These are phyloP conservation scores for Beauveria pseudobassiana DNA, from an alignment of 2,329 filamentous ascomycete genomes.

Conservation along the genomic window DNA sequence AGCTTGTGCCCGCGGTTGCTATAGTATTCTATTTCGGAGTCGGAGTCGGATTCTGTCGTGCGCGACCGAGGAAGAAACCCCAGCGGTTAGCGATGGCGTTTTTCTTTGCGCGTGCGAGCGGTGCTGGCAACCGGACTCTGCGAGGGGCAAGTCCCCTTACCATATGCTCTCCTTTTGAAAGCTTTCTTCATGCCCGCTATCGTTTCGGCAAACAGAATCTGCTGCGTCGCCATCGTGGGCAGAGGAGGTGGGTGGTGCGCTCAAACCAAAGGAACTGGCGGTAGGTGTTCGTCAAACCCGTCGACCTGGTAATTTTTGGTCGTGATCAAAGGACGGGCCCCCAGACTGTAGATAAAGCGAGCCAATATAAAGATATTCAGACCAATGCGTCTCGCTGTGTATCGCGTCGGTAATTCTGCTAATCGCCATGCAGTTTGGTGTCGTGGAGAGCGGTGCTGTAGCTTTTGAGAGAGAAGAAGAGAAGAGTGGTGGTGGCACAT, in stretches of 20 bases:
- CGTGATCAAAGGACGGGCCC: neutral
- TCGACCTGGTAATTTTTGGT: neutral
- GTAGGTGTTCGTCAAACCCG: neutral
- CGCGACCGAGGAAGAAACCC: constrained; percentile 8
- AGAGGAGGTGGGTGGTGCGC: neutral
- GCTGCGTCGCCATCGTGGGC: constrained; percentile 41
- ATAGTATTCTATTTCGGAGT: constrained; percentile 60
- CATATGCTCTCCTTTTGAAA: constrained; percentile 55
- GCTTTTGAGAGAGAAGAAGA: neutral
- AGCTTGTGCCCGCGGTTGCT: constrained; percentile 75
- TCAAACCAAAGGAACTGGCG: neutral
- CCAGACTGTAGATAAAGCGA: neutral
- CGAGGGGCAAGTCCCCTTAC: constrained; percentile 27
- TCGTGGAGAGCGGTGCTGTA: constrained; percentile 3
- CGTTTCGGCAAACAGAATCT: constrained; percentile 57
- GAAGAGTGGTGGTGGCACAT: neutral
- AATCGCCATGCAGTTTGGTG: neutral
- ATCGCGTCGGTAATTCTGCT: neutral
- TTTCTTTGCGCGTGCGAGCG: neutral
- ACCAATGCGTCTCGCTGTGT: neutral
- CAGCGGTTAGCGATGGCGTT: constrained; percentile 18
- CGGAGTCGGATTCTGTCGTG: constrained; percentile 65
- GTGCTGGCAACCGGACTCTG: constrained; percentile 1
- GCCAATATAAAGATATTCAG: neutral
- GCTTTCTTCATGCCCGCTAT: constrained; percentile 62